Evolutionary conservation across 2,329 filamentous ascomycete genomes (phyloP).

Genomic region (Epichloe brachyelytri): DNA sequence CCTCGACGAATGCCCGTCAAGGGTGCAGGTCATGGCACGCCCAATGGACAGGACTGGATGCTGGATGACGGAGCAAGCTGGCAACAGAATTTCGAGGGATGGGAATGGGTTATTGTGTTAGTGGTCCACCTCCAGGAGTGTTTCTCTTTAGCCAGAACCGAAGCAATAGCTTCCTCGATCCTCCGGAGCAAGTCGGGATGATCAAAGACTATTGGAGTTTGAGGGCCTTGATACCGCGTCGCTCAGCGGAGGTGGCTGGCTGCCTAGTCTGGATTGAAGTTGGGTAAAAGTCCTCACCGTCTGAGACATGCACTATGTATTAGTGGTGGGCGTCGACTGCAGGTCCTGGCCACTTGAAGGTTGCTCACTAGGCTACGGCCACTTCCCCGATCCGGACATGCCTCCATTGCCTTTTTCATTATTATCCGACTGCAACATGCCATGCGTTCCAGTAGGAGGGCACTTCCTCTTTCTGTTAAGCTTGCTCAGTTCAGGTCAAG

Average conservation of each 20-base stretch:
- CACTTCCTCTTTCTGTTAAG: neutral
- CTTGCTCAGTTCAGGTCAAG: no score
- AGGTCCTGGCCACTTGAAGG: neutral
- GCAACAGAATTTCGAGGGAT: slow-evolving; percentile 44
- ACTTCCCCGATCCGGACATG: neutral
- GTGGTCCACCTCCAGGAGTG: slow-evolving; percentile 13
- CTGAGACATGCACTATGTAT: no score
- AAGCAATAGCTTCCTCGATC: slow-evolving; percentile 7
- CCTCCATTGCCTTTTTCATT: neutral
- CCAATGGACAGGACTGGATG: slow-evolving; percentile 43
- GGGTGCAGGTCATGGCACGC: slow-evolving; percentile 13
- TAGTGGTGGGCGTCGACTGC: neutral
- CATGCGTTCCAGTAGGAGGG: neutral
- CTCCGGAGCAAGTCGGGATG: slow-evolving; percentile 4
- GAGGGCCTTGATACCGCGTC: slow-evolving; percentile 19
- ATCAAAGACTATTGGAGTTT: slow-evolving; percentile 15
- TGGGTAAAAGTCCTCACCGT: neutral
- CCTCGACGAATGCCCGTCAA: neutral
- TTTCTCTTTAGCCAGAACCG: slow-evolving; percentile 18
- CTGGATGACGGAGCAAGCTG: slow-evolving; percentile 43
- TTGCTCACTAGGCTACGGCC: neutral
- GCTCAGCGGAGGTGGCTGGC: slow-evolving; percentile 20
- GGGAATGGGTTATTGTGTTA: slow-evolving; percentile 24
- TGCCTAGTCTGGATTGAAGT: slow-evolving; percentile 23
- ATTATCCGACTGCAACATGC: neutral